Conservation (phyloP, 257 asterid genomes). For the Nicotiana undulata region DNA sequence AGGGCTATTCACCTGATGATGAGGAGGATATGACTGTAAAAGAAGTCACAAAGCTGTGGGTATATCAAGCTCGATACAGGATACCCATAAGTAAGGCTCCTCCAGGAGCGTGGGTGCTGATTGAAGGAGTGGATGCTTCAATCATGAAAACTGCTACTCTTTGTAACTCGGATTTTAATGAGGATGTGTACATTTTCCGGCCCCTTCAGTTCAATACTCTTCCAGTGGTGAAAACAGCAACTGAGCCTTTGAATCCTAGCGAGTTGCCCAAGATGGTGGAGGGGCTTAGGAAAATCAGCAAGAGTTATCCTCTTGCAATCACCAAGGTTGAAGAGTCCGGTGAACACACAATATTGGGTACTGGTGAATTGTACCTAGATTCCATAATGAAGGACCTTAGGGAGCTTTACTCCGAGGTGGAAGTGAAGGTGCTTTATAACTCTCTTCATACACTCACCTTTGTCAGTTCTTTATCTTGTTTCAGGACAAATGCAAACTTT, state of each 20-base stretch:
- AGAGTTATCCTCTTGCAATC: conserved; percentile 96
- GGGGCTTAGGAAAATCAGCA: conserved; percentile 95
- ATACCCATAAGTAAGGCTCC: conserved; percentile 92
- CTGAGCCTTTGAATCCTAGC: conserved; percentile 96
- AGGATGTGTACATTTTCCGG: conserved; percentile 81
- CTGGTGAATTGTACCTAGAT: conserved; percentile 92
- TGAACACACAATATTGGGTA: conserved; percentile 93
- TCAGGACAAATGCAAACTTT: background rate
- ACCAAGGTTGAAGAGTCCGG: conserved; percentile 98
- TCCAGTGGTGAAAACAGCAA: conserved; percentile 96
- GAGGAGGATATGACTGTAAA: conserved; percentile 98
- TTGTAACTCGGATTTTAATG: conserved; percentile 71
- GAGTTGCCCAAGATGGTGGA: conserved; percentile 99
- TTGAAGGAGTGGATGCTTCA: conserved; percentile 99
- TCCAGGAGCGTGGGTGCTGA: conserved; percentile 99
- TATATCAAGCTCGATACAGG: conserved; percentile 96
- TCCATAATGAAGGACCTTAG: conserved; percentile 97
- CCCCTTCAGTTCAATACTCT: conserved; percentile 96
- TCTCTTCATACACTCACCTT: background rate
- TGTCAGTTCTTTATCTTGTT: background rate
- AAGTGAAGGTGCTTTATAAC: conserved; percentile 69
- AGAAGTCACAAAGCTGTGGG: conserved; percentile 93
- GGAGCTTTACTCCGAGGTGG: conserved; percentile 97
- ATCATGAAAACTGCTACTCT: conserved; percentile 98
- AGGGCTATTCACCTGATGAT: conserved; percentile 97